Evolutionary conservation across 768 basidiomycete genomes (phyloP).

Genomic region (Phaeolepiota aurea): DNA sequence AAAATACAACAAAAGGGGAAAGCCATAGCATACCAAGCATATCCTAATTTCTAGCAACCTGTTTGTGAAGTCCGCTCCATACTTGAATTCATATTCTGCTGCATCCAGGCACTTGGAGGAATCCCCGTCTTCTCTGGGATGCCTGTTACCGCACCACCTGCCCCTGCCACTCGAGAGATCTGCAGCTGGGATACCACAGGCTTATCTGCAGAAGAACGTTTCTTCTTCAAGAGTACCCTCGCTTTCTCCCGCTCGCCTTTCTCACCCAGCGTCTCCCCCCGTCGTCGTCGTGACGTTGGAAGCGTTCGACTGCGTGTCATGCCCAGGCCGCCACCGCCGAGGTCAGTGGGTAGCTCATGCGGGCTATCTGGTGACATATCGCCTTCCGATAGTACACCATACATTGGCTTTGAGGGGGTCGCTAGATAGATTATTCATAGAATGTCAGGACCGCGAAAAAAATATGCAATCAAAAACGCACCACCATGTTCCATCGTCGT

Average conservation of each 20-base stretch:
- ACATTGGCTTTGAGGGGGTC: conserved; percentile 4
- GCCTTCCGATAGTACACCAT: conserved; percentile 20
- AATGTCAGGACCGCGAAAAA: background rate
- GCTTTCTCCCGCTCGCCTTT: conserved; percentile 20
- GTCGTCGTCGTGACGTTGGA: conserved; percentile 33
- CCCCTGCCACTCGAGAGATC: background rate
- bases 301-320: conserved; percentile 60
- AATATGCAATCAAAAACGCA: conserved; percentile 12
- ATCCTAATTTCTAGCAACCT: background rate
- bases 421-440: background rate
- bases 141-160: background rate
- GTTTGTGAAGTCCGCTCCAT: background rate
- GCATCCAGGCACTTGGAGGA: background rate
- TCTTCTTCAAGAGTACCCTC: conserved; percentile 43
- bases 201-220: conserved; percentile 22
- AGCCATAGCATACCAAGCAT: too few species aligned
- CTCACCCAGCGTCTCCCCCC: conserved; percentile 2
- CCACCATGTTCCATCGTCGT: conserved; percentile 45
- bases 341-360: background rate
- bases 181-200: background rate
- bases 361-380: conserved; percentile 24
- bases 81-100: background rate
- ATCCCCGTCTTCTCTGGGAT: background rate
- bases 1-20: too few species aligned
- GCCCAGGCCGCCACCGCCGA: conserved; percentile 12